phyloP scores from a whole-genome alignment of 495 filamentous ascomycete species.

The Niebla homalea region DNA sequence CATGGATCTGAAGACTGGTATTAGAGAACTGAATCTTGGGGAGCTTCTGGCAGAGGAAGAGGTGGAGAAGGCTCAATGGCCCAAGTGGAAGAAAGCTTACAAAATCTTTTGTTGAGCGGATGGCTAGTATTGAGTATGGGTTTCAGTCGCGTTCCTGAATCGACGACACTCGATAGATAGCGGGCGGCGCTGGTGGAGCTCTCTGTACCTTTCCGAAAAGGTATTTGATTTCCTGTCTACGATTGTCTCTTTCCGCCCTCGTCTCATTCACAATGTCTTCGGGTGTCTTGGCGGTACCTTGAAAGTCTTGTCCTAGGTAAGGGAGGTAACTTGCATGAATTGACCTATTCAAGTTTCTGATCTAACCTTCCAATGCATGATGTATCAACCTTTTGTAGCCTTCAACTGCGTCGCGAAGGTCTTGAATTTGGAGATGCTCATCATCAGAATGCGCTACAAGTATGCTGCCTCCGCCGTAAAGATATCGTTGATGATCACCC shows the following conservation, averaged over 20 bases:
- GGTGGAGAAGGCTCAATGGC: slow-evolving; percentile 59
- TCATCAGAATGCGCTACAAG: slow-evolving; percentile 78
- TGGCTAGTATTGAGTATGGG: too few relatives aligned
- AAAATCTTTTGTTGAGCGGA: slow-evolving; percentile 44
- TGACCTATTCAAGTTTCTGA: neutral
- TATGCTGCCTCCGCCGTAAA: slow-evolving; percentile 83
- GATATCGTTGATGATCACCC: slow-evolving; percentile 62
- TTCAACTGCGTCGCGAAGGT: slow-evolving; percentile 54
- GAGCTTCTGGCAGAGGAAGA: slow-evolving; percentile 64
- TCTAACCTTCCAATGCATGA: slow-evolving; percentile 1
- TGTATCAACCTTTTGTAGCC: slow-evolving; percentile 51
- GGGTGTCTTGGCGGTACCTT: too few relatives aligned
- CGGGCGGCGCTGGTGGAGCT: slow-evolving; percentile 3
- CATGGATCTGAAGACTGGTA: slow-evolving; percentile 83
- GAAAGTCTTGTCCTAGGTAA: too few relatives aligned
- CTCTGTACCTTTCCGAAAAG: neutral
- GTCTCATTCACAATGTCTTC: too few relatives aligned
- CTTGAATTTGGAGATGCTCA: slow-evolving; percentile 57
- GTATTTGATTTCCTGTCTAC: neutral
- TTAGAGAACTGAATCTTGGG: slow-evolving; percentile 69
- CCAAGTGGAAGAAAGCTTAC: slow-evolving; percentile 69
- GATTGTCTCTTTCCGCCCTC: neutral
- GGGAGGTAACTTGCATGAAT: neutral
- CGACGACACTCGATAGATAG: neutral
- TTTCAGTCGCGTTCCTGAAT: neutral